Base-by-base conservation (phyloP, 257 asterid genomes). In the Capsicum pubescens region DNA sequence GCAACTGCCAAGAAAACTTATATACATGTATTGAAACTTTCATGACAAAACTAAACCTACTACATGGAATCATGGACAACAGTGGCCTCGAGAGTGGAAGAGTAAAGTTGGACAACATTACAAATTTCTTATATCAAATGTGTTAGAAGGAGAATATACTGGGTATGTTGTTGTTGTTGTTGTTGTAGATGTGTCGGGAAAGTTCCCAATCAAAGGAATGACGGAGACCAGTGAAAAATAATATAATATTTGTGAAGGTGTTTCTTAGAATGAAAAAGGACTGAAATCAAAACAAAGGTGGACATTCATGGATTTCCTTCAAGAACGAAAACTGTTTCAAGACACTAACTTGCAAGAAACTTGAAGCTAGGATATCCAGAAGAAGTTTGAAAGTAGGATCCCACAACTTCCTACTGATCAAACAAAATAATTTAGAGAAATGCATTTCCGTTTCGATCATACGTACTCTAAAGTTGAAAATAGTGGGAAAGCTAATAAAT, bases 221-320 rank as follows among this genome's bases (percentile, higher is more conserved):
- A 36, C 6, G 19, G 21, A 67, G 11, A 67, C 19, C 11, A 67
- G 8, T 67, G 11, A 14, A 67, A 35, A 13, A 67, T 2, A 32
- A 67, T 35, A 35, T 67, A 67, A 11, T 63, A 63, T 26, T 7
- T 8, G 1, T 19, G 80, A 59, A 74, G 48, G 60, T 7, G 60
- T 74, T 48, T 19, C 39, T 74, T 74, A 19, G 80, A 74, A 74
- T 74, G 39, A 79, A 79, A 79, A 55, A 15, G 55, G 54, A 79
- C 32, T 79, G 35, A 57, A 57, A 57, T 79, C 36, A 79, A 56
- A 35, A 79, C 35, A 57, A 79, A 55, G 83, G 70, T 79, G 54
- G 50, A 79, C n/a, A 8, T 58, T 56, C 57, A 56, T 80, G 55
- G 52, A 60, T 36, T 44, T 60, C 54, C 71, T 60, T 36, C 70